Evolutionary conservation across 2,329 filamentous ascomycete genomes (phyloP).

Genomic region (Arthrobotrys sinensis): DNA sequence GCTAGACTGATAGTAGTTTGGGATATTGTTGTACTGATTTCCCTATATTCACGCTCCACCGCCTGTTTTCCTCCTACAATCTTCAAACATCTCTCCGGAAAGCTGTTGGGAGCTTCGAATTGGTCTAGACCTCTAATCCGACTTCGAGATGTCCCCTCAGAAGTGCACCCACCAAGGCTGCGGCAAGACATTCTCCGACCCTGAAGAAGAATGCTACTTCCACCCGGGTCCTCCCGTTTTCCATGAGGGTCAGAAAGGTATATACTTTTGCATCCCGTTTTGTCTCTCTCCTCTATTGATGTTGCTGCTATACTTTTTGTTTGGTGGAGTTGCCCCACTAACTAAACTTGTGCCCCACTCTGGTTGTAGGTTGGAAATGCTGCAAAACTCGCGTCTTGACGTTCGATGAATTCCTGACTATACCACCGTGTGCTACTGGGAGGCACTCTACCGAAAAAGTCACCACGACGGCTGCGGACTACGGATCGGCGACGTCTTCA

Average conservation of each 20-base stretch:
- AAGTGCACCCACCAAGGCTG: constrained; percentile 98
- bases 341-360: constrained; percentile 31
- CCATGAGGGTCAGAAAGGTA: constrained; percentile 98
- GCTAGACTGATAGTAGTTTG: too few species aligned
- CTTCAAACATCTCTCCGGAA: not conserved
- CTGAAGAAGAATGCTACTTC: constrained; percentile 87
- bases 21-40: too few species aligned
- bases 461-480: constrained; percentile 76
- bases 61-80: not conserved
- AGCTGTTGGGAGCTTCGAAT: not conserved
- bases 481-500: constrained; percentile 68
- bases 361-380: constrained; percentile 92
- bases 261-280: constrained; percentile 62
- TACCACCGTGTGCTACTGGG: constrained; percentile 91
- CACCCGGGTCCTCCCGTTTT: constrained; percentile 95
- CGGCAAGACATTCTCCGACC: constrained; percentile 86
- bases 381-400: constrained; percentile 95
- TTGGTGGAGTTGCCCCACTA: constrained; percentile 45
- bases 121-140: not conserved
- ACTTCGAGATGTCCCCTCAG: constrained; percentile 73
- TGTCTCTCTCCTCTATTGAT: constrained; percentile 5
- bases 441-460: constrained; percentile 90
- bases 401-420: constrained; percentile 97
- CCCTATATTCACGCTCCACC: too few species aligned
- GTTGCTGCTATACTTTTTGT: constrained; percentile 9